Evolutionary conservation across 768 basidiomycete genomes (phyloP), one percentile per base, ranked within the genome.

Genomic region (Trametes cubensis): DNA sequence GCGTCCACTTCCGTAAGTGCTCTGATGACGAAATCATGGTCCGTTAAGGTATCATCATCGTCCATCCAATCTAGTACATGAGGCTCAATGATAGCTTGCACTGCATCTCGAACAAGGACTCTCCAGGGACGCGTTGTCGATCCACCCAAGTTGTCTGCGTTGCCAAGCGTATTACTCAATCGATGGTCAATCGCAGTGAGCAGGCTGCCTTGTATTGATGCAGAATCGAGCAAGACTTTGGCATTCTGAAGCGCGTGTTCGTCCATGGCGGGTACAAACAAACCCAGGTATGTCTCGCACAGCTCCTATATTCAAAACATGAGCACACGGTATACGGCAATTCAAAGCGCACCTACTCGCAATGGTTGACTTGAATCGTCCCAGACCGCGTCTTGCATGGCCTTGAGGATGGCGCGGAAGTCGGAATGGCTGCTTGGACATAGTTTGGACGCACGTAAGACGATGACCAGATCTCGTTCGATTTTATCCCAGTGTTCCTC

Each of bases 41-140:
- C 79, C 2, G 77, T 66, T 20, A 80, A 67, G 10, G 63, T 30
- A 45, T 77, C 76, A 49, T 85, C 84, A 49, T 83, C 81, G 25
- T 82, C 82, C 79, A 83, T 84, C 87, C 85, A 88, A 14, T 75
- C 67, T 7, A 83, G 66, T 1, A 77, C 70, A 58, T 81, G 78
- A 20, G 82, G 80, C 56, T 75, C 66, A 20, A 84, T 74, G 44
- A 88, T 74, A 1, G 63, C 68, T 72, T 80, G 55, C 2, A 67
- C 69, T 13, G 46, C 62, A 13, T 25, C 46, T 20, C 52, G 65
- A 17, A 62, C 65, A 28, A 34, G 55, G 20, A 23, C 30, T 26
- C 51, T 61, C 66, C 61, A 69, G 58, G 58, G 70, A 15, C 13
- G 44, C 14, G 7, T 17, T 40, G 42, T 26, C n/a, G 20, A 11